Evolutionary conservation across 495 filamentous ascomycete species (phyloP).

Genomic region (Sporormia fimetaria): DNA sequence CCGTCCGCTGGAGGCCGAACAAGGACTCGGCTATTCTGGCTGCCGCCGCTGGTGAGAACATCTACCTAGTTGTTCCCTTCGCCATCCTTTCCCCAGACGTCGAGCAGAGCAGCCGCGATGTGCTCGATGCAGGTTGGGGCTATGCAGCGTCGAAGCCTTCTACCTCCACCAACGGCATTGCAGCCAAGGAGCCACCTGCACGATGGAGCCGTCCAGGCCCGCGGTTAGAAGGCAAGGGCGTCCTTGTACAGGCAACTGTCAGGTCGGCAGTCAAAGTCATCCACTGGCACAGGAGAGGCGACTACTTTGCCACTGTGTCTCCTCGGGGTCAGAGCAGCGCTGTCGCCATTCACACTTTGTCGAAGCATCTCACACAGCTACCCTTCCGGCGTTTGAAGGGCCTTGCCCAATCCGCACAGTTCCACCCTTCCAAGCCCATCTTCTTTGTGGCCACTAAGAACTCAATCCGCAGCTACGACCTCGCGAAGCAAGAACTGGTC

Average conservation of each 20-base stretch:
- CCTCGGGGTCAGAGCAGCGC: conserved; percentile 65
- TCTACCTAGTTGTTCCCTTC: conserved; percentile 70
- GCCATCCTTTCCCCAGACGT: conserved; percentile 56
- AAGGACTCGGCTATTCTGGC: conserved; percentile 71
- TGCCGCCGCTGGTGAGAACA: conserved; percentile 69
- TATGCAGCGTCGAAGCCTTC: conserved; percentile 60
- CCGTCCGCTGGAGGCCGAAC: conserved; percentile 79
- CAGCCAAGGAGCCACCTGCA: conserved; percentile 58
- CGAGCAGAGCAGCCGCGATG: conserved; percentile 58
- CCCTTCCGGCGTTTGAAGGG: conserved; percentile 82
- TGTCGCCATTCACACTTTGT: conserved; percentile 91
- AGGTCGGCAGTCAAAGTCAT: conserved; percentile 78
- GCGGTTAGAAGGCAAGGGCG: conserved; percentile 62
- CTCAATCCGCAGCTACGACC: conserved; percentile 81
- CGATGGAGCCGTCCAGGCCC: conserved; percentile 72
- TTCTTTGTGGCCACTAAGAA: conserved; percentile 95
- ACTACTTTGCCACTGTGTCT: conserved; percentile 89
- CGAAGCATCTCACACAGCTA: conserved; percentile 85
- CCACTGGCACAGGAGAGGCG: conserved; percentile 85
- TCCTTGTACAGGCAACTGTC: conserved; percentile 68
- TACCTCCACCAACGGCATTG: conserved; percentile 43
- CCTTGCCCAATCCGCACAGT: conserved; percentile 76
- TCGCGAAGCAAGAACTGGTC: conserved; percentile 75
- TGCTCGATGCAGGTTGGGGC: conserved; percentile 81
- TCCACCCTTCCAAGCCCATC: conserved; percentile 85